Conservation (phyloP, 805 yeast genomes). For the Ogataea glucozyma region DNA sequence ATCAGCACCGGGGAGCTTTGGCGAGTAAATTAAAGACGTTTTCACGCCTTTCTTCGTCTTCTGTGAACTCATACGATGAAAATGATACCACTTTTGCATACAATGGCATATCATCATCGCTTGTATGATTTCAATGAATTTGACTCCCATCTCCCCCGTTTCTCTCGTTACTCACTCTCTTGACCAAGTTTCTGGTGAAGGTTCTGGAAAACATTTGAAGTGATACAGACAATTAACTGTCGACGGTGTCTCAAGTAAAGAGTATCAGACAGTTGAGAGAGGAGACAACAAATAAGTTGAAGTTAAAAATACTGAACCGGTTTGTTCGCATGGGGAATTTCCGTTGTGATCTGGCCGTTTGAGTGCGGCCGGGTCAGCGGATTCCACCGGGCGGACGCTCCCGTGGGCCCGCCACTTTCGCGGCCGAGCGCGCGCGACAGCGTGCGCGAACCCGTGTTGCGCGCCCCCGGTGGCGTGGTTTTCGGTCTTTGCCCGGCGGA, state of each 20-base stretch:
- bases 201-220: conserved; percentile 28
- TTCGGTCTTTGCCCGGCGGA: conserved; percentile 3
- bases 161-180: conserved; percentile 28
- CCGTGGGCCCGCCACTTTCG: background rate
- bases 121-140: no score
- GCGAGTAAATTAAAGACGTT: no score
- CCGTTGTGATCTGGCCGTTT: conserved; percentile 6
- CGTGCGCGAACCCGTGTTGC: no score
- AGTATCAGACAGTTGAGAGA: background rate
- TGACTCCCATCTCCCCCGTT: no score
- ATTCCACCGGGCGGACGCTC: conserved; percentile 3
- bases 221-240: conserved; percentile 1
- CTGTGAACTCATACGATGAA: no score
- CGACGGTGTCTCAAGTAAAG: conserved; percentile 2
- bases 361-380: conserved; percentile 4
- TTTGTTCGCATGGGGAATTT: no score
- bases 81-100: no score
- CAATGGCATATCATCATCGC: no score
- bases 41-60: no score
- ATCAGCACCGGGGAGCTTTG: no score
- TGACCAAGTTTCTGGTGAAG: conserved; percentile 20
- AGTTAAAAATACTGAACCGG: no score
- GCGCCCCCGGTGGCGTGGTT: background rate
- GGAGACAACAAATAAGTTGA: conserved; percentile 1
- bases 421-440: background rate